A percentile compares a stretch with the other conserved stretches of the same genome.
phyloP scores from a whole-genome alignment of 495 filamentous ascomycete genomes.

The Achaetomiella virescens region DNA sequence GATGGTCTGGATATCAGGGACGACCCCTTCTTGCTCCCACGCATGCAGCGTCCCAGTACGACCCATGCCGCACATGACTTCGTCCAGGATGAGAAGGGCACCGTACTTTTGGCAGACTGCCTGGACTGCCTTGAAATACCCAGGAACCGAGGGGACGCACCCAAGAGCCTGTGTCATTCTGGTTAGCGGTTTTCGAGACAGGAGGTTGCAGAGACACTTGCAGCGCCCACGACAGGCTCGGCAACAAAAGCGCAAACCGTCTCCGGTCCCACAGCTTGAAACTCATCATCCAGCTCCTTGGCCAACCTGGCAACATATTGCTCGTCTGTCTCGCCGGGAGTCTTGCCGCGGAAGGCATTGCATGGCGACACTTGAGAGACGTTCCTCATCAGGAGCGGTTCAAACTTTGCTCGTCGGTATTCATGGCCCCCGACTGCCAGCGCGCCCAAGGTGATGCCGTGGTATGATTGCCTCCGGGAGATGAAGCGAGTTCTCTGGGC shows the following conservation, averaged over 20 bases:
- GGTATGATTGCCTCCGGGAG: conserved; percentile 62
- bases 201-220: conserved; percentile 12
- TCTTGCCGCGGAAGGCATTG: conserved; percentile 39
- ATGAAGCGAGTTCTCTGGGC: conserved; percentile 53
- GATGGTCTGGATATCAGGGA: conserved; percentile 55
- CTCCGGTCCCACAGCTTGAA: conserved; percentile 61
- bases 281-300: conserved; percentile 67
- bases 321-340: conserved; percentile 27
- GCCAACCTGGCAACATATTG: conserved; percentile 49
- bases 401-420: conserved; percentile 56
- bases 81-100: conserved; percentile 69
- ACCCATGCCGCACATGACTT: conserved; percentile 78
- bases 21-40: conserved; percentile 57
- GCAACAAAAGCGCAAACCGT: conserved; percentile 72
- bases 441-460: conserved; percentile 66
- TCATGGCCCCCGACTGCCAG: conserved; percentile 59
- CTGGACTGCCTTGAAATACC: conserved; percentile 65
- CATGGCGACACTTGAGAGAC: conserved; percentile 64
- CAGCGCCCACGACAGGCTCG: conserved; percentile 59
- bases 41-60: conserved; percentile 60
- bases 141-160: conserved; percentile 58
- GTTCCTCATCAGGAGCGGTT: conserved; percentile 57
- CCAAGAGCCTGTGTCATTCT: conserved; percentile 45
- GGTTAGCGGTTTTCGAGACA: neutral
- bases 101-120: conserved; percentile 64